Base-by-base conservation (phyloP, 495 filamentous ascomycete genomes). In the Podospora pseudoanserina region DNA sequence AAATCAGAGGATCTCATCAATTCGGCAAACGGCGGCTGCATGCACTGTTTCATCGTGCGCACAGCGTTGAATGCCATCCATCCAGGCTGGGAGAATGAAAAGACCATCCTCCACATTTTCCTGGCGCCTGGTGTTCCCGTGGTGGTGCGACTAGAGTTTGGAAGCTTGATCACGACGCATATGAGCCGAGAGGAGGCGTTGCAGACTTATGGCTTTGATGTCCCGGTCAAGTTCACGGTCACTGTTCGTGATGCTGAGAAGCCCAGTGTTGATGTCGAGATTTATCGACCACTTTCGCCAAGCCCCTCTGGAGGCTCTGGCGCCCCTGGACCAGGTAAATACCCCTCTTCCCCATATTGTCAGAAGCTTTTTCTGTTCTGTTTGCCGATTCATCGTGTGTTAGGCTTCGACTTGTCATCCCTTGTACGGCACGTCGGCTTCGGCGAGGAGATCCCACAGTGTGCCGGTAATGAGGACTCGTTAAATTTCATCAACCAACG, bases 51-150 rank as follows among this genome's bases (percentile, higher is more conserved):
- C 53, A 59, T 65, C 9, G 58, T 69, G 7, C 39, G 63, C 5
- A 18, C 57, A 11, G 63, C 68, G 2, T 49, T 69, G 23, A 34
- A 54, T 23, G 68, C 68, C 1, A 27, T 69, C 11, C 16, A 62
- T 23, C 55, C 63, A 13, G 64, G 57, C 3, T 69, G 68, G 68
- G 63, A 69, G 26, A 60, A 9, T 0, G 68, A 65, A 44, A 58
- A 66, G 34, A 34, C 63, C 2, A 28, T 65, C 20, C 20, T 66
- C 2, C n/a, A 30, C 57, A 19, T 69, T 19, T 69, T 63, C 23
- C 44, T 69, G 26, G 68, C 68, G 16, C 58, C 64, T 4, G 44
- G 57, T 49, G 15, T 69, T 19, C 68, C 68, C 23, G 56, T 69
- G 44, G 58, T 69, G 1, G 68, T 66, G 58, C 63, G 57, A 3